phyloP scores from a whole-genome alignment of 1,284 basidiomycete species.

The Omphalotus olearius region DNA sequence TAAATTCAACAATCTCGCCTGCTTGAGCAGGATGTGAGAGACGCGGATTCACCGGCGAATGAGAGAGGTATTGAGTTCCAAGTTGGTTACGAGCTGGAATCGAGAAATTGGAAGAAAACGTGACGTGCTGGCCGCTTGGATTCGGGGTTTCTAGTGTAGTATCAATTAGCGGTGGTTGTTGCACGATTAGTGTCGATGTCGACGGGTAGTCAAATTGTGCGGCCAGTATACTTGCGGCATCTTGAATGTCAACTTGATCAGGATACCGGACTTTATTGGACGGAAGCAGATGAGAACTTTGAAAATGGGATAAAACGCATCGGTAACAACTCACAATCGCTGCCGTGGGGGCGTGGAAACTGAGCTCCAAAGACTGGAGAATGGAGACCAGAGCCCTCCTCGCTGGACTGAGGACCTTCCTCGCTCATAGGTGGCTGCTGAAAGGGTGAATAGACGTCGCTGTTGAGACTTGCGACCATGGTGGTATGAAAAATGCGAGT shows the following conservation, averaged over 20 bases:
- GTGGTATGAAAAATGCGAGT: conserved; percentile 11
- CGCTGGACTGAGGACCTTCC: conserved; percentile 64
- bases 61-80: conserved; percentile 35
- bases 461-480: conserved; percentile 52
- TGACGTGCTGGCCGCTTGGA: conserved; percentile 30
- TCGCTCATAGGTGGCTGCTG: conserved; percentile 46
- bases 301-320: conserved; percentile 31
- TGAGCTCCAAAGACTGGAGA: conserved; percentile 58
- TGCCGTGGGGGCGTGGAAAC: conserved; percentile 41
- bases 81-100: conserved; percentile 38
- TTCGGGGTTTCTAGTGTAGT: conserved; percentile 36
- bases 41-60: conserved; percentile 35
- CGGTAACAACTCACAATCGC: conserved; percentile 45
- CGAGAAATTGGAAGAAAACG: conserved; percentile 30
- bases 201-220: conserved; percentile 43
- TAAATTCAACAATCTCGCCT: conserved; percentile 29
- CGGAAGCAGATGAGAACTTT: conserved; percentile 32
- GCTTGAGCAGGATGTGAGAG: conserved; percentile 29
- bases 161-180: conserved; percentile 43
- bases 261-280: conserved; percentile 67
- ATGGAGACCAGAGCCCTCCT: conserved; percentile 67
- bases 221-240: conserved; percentile 39
- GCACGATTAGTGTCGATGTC: conserved; percentile 28
- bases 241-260: conserved; percentile 47
- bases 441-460: conserved; percentile 55